phyloP scores from a whole-genome alignment of 2,329 filamentous ascomycete species.

The Paecilomyces fulvus region DNA sequence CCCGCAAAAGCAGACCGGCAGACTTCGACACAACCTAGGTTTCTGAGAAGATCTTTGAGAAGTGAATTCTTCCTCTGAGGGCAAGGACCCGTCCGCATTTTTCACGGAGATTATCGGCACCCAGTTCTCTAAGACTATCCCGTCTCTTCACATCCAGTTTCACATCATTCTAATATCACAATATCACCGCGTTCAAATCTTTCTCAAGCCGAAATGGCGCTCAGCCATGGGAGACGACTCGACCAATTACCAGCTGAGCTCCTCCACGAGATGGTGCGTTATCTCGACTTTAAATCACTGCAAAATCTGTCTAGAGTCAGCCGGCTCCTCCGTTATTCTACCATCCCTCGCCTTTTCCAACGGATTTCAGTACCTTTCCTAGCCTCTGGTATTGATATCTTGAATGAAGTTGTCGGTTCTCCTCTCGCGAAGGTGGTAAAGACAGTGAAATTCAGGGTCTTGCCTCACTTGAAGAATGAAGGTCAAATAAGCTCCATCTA shows the following conservation, averaged over 20 bases:
- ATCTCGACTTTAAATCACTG: background rate
- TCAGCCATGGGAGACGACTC: background rate
- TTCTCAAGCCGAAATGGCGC: background rate
- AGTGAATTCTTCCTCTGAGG: constrained; percentile 62
- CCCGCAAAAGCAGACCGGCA: background rate
- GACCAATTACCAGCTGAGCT: background rate
- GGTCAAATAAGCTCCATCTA: too few relatives aligned
- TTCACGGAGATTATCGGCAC: constrained; percentile 90
- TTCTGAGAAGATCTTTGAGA: constrained; percentile 48
- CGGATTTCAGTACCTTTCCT: background rate
- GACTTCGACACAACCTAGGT: background rate
- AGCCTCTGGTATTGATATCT: background rate
- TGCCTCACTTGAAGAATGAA: background rate
- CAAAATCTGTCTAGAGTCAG: background rate
- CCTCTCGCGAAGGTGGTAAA: background rate
- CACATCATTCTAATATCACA: background rate
- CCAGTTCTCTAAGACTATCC: background rate
- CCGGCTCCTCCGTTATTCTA: background rate
- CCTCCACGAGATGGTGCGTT: background rate
- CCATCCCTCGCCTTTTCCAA: background rate
- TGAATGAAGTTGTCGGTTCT: background rate
- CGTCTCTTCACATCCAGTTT: background rate
- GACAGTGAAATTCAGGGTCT: background rate
- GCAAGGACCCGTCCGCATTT: constrained; percentile 89
- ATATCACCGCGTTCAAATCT: background rate